Conservation (phyloP, 257 asterid species). For the Nicotiana paniculata region DNA sequence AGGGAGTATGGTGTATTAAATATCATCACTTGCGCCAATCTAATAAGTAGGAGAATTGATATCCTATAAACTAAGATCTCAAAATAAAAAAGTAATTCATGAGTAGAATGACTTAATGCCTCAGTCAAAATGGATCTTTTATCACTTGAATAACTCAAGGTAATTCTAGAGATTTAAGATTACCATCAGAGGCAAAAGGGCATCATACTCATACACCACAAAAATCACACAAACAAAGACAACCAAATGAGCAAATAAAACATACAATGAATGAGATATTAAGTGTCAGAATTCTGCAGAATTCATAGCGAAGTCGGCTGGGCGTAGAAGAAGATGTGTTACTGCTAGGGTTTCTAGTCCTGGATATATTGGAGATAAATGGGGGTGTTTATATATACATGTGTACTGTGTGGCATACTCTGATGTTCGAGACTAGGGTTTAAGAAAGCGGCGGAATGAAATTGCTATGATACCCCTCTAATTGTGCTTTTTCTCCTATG, state of each 20-base stretch:
- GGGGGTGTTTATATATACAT: neutral
- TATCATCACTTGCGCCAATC: slow-evolving; percentile 27
- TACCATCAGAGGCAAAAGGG: neutral
- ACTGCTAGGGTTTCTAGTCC: neutral
- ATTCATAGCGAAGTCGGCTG: neutral
- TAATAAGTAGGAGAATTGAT: neutral
- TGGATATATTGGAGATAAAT: neutral
- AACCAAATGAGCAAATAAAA: too few relatives aligned
- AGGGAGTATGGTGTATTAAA: slow-evolving; percentile 24
- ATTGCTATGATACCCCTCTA: neutral
- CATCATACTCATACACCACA: neutral
- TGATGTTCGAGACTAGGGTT: neutral
- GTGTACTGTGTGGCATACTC: neutral
- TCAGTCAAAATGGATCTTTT: neutral
- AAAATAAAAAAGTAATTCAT: neutral
- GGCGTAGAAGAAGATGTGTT: neutral
- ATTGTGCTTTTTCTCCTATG: neutral
- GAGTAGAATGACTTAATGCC: too few relatives aligned
- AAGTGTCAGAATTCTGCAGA: neutral
- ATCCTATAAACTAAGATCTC: neutral
- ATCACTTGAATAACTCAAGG: neutral
- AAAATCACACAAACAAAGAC: neutral
- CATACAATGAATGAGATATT: too few relatives aligned
- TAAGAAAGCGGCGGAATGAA: neutral
- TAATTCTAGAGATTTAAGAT: neutral